Conservation (phyloP, 805 yeast genomes). For the Metschnikowia henanensis region DNA sequence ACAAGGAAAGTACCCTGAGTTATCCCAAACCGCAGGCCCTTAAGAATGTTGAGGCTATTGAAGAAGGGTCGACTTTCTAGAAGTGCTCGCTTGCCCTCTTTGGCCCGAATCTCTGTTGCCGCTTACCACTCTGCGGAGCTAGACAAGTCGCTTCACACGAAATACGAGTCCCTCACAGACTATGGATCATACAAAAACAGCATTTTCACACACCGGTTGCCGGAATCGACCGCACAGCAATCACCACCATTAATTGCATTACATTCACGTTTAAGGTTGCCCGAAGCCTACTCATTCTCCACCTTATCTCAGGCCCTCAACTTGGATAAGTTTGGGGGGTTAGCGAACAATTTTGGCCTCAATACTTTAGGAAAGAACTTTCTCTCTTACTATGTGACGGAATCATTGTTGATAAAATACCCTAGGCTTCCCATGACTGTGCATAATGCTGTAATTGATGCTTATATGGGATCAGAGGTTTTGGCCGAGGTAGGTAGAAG, state of each 20-base stretch:
- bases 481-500: slow-evolving; percentile 63
- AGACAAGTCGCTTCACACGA: slow-evolving; percentile 29
- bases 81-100: slow-evolving; percentile 6
- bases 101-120: slow-evolving; percentile 10
- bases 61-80: slow-evolving; percentile 10
- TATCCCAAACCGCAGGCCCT: slow-evolving; percentile 1
- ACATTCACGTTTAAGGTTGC: slow-evolving; percentile 72
- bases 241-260: slow-evolving; percentile 77
- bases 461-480: slow-evolving; percentile 68
- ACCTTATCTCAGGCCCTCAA: slow-evolving; percentile 83
- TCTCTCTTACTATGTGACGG: slow-evolving; percentile 72
- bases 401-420: slow-evolving; percentile 68
- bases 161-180: slow-evolving; percentile 33
- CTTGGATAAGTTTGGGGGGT: slow-evolving; percentile 43
- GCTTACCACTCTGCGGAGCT: slow-evolving; percentile 24
- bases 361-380: slow-evolving; percentile 81
- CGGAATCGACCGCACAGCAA: slow-evolving; percentile 48
- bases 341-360: slow-evolving; percentile 75
- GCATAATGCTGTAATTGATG: slow-evolving; percentile 70
- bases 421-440: slow-evolving; percentile 89
- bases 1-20: background rate
- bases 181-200: slow-evolving; percentile 42
- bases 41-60: slow-evolving; percentile 18
- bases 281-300: slow-evolving; percentile 54
- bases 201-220: slow-evolving; percentile 44